phyloP scores from a whole-genome alignment of 2,329 filamentous ascomycete genomes.

The Phoma sp. region DNA sequence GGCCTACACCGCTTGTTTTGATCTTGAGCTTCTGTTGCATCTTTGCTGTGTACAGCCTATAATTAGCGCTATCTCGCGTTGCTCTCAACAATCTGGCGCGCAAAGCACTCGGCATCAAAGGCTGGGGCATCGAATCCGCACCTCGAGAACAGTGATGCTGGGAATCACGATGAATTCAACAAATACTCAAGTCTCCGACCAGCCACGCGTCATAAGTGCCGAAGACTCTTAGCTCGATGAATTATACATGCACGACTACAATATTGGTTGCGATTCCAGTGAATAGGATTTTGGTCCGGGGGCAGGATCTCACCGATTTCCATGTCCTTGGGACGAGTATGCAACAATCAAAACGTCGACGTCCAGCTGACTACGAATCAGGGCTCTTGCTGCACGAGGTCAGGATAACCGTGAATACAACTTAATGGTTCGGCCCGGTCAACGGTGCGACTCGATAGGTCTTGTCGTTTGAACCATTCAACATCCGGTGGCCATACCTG shows the following conservation, averaged over 20 bases:
- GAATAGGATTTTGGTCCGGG: background rate
- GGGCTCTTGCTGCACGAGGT: background rate
- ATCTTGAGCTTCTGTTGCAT: background rate
- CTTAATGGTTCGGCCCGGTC: background rate
- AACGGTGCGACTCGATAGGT: background rate
- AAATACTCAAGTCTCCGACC: background rate
- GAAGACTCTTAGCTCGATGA: background rate
- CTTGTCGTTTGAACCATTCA: background rate
- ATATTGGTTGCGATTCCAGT: background rate
- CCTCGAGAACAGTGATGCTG: background rate
- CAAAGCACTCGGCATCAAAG: too few relatives aligned
- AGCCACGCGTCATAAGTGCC: background rate
- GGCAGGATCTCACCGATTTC: constrained; percentile 8
- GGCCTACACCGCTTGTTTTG: constrained; percentile 33
- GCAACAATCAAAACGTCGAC: background rate
- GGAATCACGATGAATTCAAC: background rate
- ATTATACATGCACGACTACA: background rate
- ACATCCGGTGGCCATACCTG: background rate
- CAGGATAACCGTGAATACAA: background rate
- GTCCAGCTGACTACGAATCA: constrained; percentile 2
- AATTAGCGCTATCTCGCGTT: background rate
- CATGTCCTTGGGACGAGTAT: background rate
- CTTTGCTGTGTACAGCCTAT: background rate
- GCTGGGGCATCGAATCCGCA: too few relatives aligned
- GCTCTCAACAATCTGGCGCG: background rate